Percentiles rank a stretch among this genome's conserved stretches.
Evolutionary conservation across 2,329 filamentous ascomycete genomes (phyloP).

Genomic region (Colletotrichum sp.): DNA sequence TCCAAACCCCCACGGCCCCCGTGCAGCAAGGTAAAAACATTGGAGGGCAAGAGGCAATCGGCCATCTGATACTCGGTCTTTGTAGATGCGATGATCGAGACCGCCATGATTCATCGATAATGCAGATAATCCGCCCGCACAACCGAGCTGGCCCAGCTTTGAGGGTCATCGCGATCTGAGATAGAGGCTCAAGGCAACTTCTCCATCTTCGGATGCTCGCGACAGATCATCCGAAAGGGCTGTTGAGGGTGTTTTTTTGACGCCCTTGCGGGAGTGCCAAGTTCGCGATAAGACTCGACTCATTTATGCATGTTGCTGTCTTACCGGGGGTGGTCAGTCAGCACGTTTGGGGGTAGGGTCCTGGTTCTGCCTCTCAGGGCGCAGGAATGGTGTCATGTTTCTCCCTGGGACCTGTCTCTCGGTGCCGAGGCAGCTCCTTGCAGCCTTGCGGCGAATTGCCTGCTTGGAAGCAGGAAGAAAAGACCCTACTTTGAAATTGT

Average conservation of each 20-base stretch:
- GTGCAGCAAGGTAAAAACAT: background rate
- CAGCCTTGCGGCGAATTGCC: background rate
- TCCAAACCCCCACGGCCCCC: background rate
- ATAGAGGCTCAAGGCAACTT: background rate
- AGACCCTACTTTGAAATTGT: background rate
- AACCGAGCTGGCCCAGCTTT: background rate
- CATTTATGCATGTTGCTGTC: background rate
- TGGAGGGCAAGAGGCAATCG: background rate
- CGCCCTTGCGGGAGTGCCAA: background rate
- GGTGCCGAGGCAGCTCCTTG: background rate
- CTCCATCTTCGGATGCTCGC: background rate
- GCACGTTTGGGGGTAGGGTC: background rate
- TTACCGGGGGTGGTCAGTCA: background rate
- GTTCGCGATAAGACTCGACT: background rate
- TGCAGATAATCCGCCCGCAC: background rate
- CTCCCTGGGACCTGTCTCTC: background rate
- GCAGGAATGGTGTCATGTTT: background rate
- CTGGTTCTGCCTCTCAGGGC: background rate
- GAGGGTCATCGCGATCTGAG: background rate
- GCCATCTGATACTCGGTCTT: background rate
- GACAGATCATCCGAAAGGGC: background rate
- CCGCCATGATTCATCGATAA: background rate
- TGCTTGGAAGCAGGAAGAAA: background rate
- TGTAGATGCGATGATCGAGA: background rate
- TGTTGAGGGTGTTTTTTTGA: background rate